Conservation (phyloP, 495 filamentous ascomycete genomes). For the Podospora pseudocomata region DNA sequence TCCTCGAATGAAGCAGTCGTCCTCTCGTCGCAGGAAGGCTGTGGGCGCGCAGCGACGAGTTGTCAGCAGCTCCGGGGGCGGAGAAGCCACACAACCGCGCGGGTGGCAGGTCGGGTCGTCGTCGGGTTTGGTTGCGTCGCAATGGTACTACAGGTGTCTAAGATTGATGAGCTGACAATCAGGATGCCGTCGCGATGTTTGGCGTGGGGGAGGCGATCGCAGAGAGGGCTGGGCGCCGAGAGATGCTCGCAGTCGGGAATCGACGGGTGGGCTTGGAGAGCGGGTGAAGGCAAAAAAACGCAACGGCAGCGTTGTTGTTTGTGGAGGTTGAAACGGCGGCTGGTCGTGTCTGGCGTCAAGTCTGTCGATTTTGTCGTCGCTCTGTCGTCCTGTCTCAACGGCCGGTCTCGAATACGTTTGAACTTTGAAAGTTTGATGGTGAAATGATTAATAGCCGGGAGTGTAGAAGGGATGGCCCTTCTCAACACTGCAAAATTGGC, state of each 20-base stretch:
- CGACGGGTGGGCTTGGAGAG: conserved; percentile 14
- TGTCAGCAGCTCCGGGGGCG: not conserved
- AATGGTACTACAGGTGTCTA: not conserved
- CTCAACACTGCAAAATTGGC: conserved; percentile 8
- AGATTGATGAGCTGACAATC: conserved; percentile 3
- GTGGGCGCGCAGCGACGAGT: conserved; percentile 13
- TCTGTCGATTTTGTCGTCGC: conserved; percentile 11
- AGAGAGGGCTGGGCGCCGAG: conserved; percentile 37
- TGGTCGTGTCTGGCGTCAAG: conserved; percentile 12
- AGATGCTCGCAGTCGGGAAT: conserved; percentile 25
- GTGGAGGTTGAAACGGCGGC: not conserved
- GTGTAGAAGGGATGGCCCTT: conserved; percentile 13
- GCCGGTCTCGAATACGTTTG: conserved; percentile 34
- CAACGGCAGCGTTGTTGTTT: conserved; percentile 5
- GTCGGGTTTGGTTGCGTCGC: not conserved
- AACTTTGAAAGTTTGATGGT: conserved; percentile 24
- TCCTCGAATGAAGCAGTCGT: not conserved
- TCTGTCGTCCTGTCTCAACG: conserved; percentile 8
- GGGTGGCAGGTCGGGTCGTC: not conserved
- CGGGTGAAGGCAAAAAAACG: conserved; percentile 13
- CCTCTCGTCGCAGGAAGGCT: not conserved
- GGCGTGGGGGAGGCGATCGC: conserved; percentile 27
- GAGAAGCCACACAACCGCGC: not conserved
- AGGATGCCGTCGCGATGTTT: conserved; percentile 22
- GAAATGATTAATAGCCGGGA: conserved; percentile 20